Base-by-base conservation (phyloP, 2,329 filamentous ascomycete species). In the Lecanicillium sp. region DNA sequence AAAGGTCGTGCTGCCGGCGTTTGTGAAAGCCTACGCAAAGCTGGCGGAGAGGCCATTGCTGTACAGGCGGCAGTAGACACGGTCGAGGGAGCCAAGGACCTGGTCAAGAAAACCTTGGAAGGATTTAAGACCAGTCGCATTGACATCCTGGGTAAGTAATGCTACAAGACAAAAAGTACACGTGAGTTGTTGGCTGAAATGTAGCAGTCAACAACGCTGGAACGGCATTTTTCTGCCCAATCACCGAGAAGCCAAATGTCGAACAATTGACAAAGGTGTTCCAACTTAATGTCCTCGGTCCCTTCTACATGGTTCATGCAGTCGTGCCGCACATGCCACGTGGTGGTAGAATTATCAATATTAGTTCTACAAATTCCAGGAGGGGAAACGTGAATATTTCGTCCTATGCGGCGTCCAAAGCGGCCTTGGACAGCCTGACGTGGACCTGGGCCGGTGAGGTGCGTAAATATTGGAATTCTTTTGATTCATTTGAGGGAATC, bases 161-260 rank as follows among this genome's bases (percentile, higher is more conserved):
- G 6, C 22, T 25, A 7, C 11, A 7, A 11, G 22, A 11, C 22
- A n/a, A n/a, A n/a, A n/a, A n/a, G n/a, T n/a, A n/a, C n/a, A n/a
- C n/a, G n/a, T n/a, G n/a, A n/a, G n/a, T n/a, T n/a, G n/a, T n/a
- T n/a, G n/a, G n/a, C n/a, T n/a, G n/a, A n/a, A 25, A 25, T 11
- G 6, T 7, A 25, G 7, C 12, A 54, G 61, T 66, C 13, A 66
- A 66, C 43, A 65, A 65, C 29, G 62, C 63, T 2, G 59, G 52
- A 2, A 39, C 42, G 4, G 51, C 40, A 5, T 42, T 43, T 14
- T 38, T 46, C 7, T 32, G 48, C 5, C 36, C 48, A 2, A 48
- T 51, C 4, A 36, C 48, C 22, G 22, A 11, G 7, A n/a, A n/a
- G n/a, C 7, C 22, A 25, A 25, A 25, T 0, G 38, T 47, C 5